Conservation (phyloP, 2,329 filamentous ascomycete species). For the Aspergillus ochraceoroseus region DNA sequence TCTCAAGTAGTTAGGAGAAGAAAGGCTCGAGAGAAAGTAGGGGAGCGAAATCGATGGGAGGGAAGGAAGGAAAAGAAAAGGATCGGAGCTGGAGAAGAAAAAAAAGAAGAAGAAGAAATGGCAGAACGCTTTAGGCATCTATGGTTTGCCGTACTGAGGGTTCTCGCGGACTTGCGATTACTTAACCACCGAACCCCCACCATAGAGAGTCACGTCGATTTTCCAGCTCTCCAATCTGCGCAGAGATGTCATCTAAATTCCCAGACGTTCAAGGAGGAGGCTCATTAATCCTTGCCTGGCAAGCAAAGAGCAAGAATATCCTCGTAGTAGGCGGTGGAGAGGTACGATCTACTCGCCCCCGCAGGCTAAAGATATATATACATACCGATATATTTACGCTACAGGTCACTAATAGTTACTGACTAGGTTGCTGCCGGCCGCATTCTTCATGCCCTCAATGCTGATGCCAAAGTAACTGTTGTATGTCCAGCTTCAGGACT, state of each 20-base stretch:
- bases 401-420: background rate
- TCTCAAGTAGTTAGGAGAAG: conserved; percentile 15
- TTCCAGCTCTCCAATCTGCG: background rate
- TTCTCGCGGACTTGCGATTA: conserved; percentile 1
- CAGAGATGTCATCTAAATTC: conserved; percentile 54
- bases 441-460: conserved; percentile 89
- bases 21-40: conserved; percentile 13
- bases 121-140: conserved; percentile 12
- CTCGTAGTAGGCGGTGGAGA: conserved; percentile 94
- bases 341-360: conserved; percentile 49
- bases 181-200: conserved; percentile 3
- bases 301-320: conserved; percentile 80
- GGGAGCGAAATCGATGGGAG: conserved; percentile 15
- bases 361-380: conserved; percentile 15
- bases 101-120: conserved; percentile 19
- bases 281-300: conserved; percentile 92
- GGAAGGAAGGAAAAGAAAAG: conserved; percentile 15
- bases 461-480: conserved; percentile 84
- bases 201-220: background rate
- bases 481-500: conserved; percentile 74
- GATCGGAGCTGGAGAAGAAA: conserved; percentile 7
- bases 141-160: conserved; percentile 15
- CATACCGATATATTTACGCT: no score
- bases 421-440: conserved; percentile 85
- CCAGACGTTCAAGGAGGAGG: conserved; percentile 83